Evolutionary conservation across 2,329 filamentous ascomycete species (phyloP).

Genomic region (Phaeophleospora eucalypticola): DNA sequence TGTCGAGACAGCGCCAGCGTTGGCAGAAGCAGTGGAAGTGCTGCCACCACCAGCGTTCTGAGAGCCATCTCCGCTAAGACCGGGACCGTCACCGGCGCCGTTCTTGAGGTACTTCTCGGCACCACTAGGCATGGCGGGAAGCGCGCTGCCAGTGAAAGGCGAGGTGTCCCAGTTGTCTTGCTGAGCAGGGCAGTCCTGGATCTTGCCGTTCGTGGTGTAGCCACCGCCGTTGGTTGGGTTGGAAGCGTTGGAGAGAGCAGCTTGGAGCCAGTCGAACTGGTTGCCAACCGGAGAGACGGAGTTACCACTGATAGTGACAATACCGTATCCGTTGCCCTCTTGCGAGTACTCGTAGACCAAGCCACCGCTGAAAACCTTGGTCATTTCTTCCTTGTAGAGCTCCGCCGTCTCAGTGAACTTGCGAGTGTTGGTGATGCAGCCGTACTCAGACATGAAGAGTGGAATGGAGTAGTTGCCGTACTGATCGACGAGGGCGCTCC

Average conservation of each 20-base stretch:
- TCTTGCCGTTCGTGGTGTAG: conserved; percentile 50
- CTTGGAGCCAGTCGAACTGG: conserved; percentile 60
- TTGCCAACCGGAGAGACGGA: conserved; percentile 45
- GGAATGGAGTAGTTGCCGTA: conserved; percentile 81
- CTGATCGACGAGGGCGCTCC: conserved; percentile 80
- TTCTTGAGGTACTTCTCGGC: conserved; percentile 54
- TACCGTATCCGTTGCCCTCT: conserved; percentile 74
- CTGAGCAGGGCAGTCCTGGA: conserved; percentile 52
- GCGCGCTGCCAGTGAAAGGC: conserved; percentile 38
- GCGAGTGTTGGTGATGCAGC: conserved; percentile 76
- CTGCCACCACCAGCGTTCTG: conserved; percentile 51
- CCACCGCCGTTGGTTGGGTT: conserved; percentile 54
- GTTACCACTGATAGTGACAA: conserved; percentile 61
- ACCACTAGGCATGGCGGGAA: conserved; percentile 55
- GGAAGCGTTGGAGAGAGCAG: conserved; percentile 46
- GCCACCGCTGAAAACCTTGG: conserved; percentile 83
- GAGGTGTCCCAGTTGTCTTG: conserved; percentile 54
- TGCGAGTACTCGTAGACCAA: conserved; percentile 92
- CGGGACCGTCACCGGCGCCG: conserved; percentile 54
- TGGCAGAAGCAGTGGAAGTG: conserved; percentile 45
- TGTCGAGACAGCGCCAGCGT: conserved; percentile 44
- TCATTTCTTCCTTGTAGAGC: conserved; percentile 80
- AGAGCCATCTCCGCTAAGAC: conserved; percentile 45
- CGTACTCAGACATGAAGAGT: conserved; percentile 82
- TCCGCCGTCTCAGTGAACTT: conserved; percentile 73